A percentile compares a stretch with the other conserved stretches of the same genome.
Conservation (phyloP, 2,329 filamentous ascomycete genomes). For the Cladosporium phlei region DNA sequence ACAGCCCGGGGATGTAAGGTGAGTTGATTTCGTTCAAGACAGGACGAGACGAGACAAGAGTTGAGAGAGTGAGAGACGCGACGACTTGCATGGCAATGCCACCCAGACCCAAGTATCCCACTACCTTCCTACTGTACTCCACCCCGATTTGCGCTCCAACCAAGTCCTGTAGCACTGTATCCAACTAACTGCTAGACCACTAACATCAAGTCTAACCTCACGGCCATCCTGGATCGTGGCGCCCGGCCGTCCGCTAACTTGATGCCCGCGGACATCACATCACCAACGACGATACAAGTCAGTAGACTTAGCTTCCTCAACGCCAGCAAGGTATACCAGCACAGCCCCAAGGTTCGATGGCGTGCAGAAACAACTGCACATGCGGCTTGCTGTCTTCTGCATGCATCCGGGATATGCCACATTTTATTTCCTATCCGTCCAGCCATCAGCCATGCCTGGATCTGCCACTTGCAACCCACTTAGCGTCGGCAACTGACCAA, state of each 20-base stretch:
- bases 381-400: not conserved
- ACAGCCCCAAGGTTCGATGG: not conserved
- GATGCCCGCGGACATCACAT: no score
- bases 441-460: not conserved
- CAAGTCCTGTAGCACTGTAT: no score
- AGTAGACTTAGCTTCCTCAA: no score
- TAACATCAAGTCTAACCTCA: no score
- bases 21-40: no score
- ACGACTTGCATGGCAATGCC: not conserved
- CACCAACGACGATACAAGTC: no score
- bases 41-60: not conserved
- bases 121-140: no score
- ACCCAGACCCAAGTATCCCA: not conserved
- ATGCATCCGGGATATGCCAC: not conserved
- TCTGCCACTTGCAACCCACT: no score
- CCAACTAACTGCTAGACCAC: no score
- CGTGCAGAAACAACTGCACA: not conserved
- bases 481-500: constrained; percentile 1
- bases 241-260: no score
- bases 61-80: constrained; percentile 6
- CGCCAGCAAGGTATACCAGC: not conserved
- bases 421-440: not conserved
- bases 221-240: no score
- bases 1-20: no score
- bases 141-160: constrained; percentile 5